Percentiles rank a stretch among this genome's conserved stretches.
Evolutionary conservation across 83 land plant genomes (phyloP).

Genomic region (Diphasiastrum complanatum): DNA sequence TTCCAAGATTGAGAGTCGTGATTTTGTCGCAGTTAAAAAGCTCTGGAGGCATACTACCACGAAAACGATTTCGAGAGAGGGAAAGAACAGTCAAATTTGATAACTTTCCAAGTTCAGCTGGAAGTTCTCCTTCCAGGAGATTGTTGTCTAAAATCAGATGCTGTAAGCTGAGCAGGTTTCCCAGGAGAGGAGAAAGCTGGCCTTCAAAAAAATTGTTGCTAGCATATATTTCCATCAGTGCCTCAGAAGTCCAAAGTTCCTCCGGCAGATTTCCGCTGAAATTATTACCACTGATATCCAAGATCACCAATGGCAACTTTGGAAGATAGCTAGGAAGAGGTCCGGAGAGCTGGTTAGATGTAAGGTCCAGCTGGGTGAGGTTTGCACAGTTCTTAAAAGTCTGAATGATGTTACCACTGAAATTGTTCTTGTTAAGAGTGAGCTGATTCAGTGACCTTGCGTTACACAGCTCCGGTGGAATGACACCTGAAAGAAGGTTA

Average conservation of each 20-base stretch:
- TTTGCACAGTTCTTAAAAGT: conserved; percentile 7
- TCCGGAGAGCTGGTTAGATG: conserved; percentile 21
- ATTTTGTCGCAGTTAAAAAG: conserved; percentile 8
- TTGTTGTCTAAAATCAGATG: conserved; percentile 56
- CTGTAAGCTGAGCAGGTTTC: conserved; percentile 24
- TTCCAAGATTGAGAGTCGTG: conserved; percentile 48
- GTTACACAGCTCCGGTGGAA: conserved; percentile 38
- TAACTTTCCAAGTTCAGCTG: conserved; percentile 48
- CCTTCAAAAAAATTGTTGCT: conserved; percentile 47
- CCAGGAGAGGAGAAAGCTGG: conserved; percentile 30
- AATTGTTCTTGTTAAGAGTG: conserved; percentile 23
- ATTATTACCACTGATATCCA: conserved; percentile 46
- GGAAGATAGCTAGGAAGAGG: conserved; percentile 13
- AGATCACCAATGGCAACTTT: conserved; percentile 34
- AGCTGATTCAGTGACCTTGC: conserved; percentile 33
- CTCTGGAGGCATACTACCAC: conserved; percentile 51
- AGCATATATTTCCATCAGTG: conserved; percentile 45
- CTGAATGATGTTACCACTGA: conserved; percentile 11
- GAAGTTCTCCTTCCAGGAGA: conserved; percentile 47
- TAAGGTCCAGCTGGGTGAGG: conserved; percentile 17
- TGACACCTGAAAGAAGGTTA: conserved; percentile 36
- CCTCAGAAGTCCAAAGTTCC: conserved; percentile 49
- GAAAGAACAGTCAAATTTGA: conserved; percentile 51
- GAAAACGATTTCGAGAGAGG: conserved; percentile 16
- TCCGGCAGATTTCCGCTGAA: too few relatives aligned